Percentiles rank a stretch among this genome's conserved stretches.
phyloP scores from a whole-genome alignment of 2,329 filamentous ascomycete species.

The Penicillium expansum region DNA sequence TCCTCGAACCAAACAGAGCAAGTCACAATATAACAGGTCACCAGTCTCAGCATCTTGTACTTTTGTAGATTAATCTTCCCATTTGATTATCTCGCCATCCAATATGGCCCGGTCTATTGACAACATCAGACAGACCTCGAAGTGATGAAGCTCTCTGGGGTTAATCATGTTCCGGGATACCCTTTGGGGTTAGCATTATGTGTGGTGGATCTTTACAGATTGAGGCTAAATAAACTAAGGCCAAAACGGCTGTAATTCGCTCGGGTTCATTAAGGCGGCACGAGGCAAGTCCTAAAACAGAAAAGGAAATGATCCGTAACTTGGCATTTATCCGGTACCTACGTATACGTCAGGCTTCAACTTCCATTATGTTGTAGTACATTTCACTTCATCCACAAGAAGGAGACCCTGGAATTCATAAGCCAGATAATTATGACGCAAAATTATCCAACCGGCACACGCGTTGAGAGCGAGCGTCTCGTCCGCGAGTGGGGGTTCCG shows the following conservation, averaged over 20 bases:
- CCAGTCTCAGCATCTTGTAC: background rate
- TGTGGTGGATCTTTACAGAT: background rate
- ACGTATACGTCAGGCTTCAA: too few species aligned
- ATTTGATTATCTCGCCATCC: background rate
- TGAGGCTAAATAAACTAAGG: too few species aligned
- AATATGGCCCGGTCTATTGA: background rate
- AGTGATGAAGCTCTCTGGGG: background rate
- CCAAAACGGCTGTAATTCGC: too few species aligned
- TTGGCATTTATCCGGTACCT: background rate
- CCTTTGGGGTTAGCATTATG: background rate
- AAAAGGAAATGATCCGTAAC: background rate
- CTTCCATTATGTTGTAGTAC: too few species aligned
- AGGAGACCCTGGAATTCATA: too few species aligned
- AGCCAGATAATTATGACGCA: too few species aligned
- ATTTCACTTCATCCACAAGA: too few species aligned
- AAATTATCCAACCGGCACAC: conserved; percentile 34
- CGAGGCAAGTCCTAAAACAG: background rate
- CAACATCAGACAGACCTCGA: background rate
- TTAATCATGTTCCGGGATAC: background rate
- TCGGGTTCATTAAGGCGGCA: background rate
- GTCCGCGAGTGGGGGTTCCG: conserved; percentile 59
- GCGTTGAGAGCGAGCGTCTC: conserved; percentile 51
- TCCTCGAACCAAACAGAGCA: background rate
- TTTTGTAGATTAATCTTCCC: background rate
- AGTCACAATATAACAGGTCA: background rate